Evolutionary conservation across 2,329 filamentous ascomycete species (phyloP), one percentile per base, ranked within the genome.

Genomic region (Fusarium avenaceum): DNA sequence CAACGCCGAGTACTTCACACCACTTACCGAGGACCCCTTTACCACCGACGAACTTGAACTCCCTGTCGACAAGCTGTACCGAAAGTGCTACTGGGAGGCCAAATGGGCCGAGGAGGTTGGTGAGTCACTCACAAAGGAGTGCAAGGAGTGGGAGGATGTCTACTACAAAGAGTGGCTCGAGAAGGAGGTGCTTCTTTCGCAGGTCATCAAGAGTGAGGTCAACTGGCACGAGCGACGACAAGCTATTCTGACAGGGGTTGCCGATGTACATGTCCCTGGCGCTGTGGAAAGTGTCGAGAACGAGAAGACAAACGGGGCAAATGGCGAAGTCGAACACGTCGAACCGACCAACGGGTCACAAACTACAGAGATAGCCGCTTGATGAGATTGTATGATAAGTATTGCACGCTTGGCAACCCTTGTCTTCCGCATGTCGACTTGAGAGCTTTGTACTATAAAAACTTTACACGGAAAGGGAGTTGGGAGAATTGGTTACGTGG

Each of bases 101-200:
- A 88, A 89, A 68, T 94, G 91, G 90, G 90, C 90, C 1, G 86
- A 89, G 68, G 85, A 88, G 62, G 90, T 94, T 51, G 82, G 84
- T 58, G 88, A 91, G 52, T 78, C 83, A 39, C 81, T 96, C 50
- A 86, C 85, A 71, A 82, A 82, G 55, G 89, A 94, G 76, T 88
- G 89, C 69, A 88, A 89, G 67, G 81, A 82, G 43, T 85, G 91
- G 77, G 91, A 95, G 76, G 86, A 87, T 35, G 74, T 84, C 14
- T 89, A 91, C 77, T 87, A 87, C 76, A 84, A 88, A 65, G 91
- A 93, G 75, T 96, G 92, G 92, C 81, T 88, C 15, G 89, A 92
- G 78, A 95, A 95, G 78, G 92, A 96, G 78, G 85, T 92, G 30
- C 78, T 95, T 19, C 79, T 96, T n/a, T 87, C 92, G 58, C 92